A percentile compares a stretch with the other conserved stretches of the same genome.
phyloP scores from a whole-genome alignment of 495 filamentous ascomycete species.

The Penicillium verhagenii region DNA sequence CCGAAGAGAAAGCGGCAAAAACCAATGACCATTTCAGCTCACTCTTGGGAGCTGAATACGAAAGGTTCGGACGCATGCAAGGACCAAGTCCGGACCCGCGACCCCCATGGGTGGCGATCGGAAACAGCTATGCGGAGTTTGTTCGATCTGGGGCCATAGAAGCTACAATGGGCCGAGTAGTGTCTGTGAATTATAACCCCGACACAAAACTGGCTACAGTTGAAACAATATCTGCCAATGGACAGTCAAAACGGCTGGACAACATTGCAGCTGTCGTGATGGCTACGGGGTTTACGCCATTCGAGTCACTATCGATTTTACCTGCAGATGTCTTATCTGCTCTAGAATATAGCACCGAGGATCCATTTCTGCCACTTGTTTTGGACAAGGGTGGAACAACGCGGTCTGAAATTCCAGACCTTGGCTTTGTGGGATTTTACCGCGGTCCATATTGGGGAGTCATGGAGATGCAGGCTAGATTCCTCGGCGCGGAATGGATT shows the following conservation, averaged over 20 bases:
- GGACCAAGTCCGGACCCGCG: constrained; percentile 10
- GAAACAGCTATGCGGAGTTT: constrained; percentile 69
- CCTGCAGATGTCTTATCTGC: constrained; percentile 51
- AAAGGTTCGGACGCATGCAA: constrained; percentile 22
- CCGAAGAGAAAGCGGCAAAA: constrained; percentile 48
- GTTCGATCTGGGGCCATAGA: constrained; percentile 64
- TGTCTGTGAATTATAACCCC: constrained; percentile 18
- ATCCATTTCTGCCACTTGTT: constrained; percentile 64
- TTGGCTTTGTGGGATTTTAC: constrained; percentile 86
- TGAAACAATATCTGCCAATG: constrained; percentile 33
- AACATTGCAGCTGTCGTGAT: constrained; percentile 67
- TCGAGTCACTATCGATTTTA: constrained; percentile 59
- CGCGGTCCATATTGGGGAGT: constrained; percentile 83
- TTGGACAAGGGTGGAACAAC: constrained; percentile 65
- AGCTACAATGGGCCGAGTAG: constrained; percentile 32
- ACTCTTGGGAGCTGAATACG: constrained; percentile 64
- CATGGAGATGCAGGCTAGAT: constrained; percentile 82
- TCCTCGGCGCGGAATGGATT: constrained; percentile 50
- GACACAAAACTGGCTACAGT: constrained; percentile 26
- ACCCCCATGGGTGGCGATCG: constrained; percentile 66
- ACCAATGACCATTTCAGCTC: constrained; percentile 54
- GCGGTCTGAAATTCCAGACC: constrained; percentile 56
- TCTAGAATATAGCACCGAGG: constrained; percentile 53
- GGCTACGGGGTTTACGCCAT: constrained; percentile 74
- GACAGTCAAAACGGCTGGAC: constrained; percentile 31